Percentiles rank a stretch among this genome's conserved stretches.
Evolutionary conservation across 495 filamentous ascomycete genomes (phyloP).

Genomic region (Zalerion maritima): DNA sequence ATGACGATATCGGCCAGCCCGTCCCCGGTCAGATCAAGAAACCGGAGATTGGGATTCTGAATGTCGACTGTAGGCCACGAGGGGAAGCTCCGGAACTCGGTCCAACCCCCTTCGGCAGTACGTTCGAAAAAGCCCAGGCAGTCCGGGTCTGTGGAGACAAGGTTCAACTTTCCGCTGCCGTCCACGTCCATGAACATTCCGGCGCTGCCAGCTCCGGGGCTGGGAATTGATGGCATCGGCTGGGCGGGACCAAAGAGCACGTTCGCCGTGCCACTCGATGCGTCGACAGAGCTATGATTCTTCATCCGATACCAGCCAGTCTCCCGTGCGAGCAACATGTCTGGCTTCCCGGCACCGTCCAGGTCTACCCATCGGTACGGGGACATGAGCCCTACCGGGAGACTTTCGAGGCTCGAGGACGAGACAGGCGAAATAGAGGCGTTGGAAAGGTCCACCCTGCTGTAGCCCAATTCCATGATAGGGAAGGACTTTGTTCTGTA

Average conservation of each 20-base stretch:
- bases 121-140: too few relatives aligned
- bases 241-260: too few relatives aligned
- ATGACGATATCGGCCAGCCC: conserved; percentile 15
- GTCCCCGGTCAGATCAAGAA: conserved; percentile 17
- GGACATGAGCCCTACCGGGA: conserved; percentile 3
- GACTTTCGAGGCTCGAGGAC: not conserved
- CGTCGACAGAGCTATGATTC: conserved; percentile 5
- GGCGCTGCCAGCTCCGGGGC: too few relatives aligned
- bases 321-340: conserved; percentile 7
- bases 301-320: conserved; percentile 4
- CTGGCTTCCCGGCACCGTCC: conserved; percentile 16
- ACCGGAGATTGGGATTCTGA: conserved; percentile 2
- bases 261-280: too few relatives aligned
- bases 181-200: too few relatives aligned
- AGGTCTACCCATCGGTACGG: conserved; percentile 16
- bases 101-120: too few relatives aligned
- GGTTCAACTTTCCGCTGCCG: too few relatives aligned
- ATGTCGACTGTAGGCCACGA: conserved; percentile 3
- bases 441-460: not conserved
- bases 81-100: too few relatives aligned
- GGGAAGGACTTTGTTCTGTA: conserved; percentile 3
- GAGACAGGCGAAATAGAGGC: not conserved
- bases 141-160: too few relatives aligned
- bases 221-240: conserved; percentile 2
- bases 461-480: conserved; percentile 9